Evolutionary conservation across 352 stramenopile genomes (phyloP).

Genomic region (Elongisporangium undulatum): DNA sequence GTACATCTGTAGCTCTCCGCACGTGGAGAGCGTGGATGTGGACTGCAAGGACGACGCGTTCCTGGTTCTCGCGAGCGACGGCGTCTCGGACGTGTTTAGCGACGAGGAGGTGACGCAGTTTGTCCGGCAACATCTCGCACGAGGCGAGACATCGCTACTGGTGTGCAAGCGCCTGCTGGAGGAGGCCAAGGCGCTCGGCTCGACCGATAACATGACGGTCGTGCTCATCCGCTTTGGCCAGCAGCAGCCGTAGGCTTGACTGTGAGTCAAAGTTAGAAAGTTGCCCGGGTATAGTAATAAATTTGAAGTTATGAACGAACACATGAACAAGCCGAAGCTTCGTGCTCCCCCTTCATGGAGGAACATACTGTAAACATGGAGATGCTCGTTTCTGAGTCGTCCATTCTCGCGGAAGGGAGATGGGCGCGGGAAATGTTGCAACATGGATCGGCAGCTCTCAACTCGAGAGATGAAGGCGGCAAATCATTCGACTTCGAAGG

Average conservation of each 20-base stretch:
- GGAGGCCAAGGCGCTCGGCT: conserved; percentile 57
- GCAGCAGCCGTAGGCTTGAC: not conserved
- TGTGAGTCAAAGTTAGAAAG: not conserved
- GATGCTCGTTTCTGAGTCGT: not conserved
- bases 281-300: not conserved
- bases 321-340: not conserved
- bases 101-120: conserved; percentile 72
- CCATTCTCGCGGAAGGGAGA: not conserved
- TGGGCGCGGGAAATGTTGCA: not conserved
- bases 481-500: no score
- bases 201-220: conserved; percentile 83
- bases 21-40: conserved; percentile 56
- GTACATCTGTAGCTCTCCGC: conserved; percentile 65
- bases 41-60: conserved; percentile 38
- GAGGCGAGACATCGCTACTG: conserved; percentile 39
- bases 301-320: not conserved
- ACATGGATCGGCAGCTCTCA: not conserved
- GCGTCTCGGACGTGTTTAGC: conserved; percentile 66
- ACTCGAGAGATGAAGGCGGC: not conserved
- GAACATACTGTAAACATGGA: not conserved
- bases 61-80: conserved; percentile 77
- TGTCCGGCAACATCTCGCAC: conserved; percentile 34
- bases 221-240: conserved; percentile 70
- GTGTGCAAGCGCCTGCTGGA: conserved; percentile 67
- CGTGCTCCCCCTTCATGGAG: no score